Base-by-base conservation (phyloP, 331 rosid genomes). In the Malus hybrid region DNA sequence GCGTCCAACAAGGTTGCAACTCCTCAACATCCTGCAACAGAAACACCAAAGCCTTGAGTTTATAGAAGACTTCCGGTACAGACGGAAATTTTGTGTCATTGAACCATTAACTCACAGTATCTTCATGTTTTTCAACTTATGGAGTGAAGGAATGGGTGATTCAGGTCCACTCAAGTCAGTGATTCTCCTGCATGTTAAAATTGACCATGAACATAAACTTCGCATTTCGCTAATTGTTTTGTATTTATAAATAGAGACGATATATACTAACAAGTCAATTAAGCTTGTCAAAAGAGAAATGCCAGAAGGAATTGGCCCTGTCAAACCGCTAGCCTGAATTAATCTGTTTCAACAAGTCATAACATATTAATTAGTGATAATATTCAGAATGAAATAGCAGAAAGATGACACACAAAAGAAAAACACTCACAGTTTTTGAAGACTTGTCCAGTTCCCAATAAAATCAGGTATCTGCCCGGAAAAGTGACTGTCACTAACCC, bases 261-360 rank as follows among this genome's bases (percentile, higher is more conserved):
- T 0, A 28, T 28, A 28, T 28, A 28, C 29, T 28, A 28, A 28
- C 29, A 28, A 28, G 79, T 44, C 79, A 12, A 84, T 24, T 24
- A 24, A 24, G 24, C 24, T 24, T 24, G 24, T 24, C 24, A 24
- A 24, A 24, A 24, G 24, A 24, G 24, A 24, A 24, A 24, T 24
- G 24, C 24, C 24, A 24, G 24, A 24, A 24, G 24, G 24, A 24
- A 93, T 86, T 64, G 98, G 96, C 61, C 96, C 98, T 7, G 82
- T 89, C 79, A 89, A 69, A 50, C 97, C 92, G 80, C 94, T 88
- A 33, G 93, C 98, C 53, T 86, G 85, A 73, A 91, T 87, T 11
- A 18, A 2, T 24, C 24, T 24, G 24, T 24, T 24, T 24, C 24
- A 24, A 24, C 24, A 1, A 24, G 24, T 24, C 24, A 28, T 28